phyloP scores from a whole-genome alignment of 2,329 filamentous ascomycete genomes.

The Cercospora canescens region DNA sequence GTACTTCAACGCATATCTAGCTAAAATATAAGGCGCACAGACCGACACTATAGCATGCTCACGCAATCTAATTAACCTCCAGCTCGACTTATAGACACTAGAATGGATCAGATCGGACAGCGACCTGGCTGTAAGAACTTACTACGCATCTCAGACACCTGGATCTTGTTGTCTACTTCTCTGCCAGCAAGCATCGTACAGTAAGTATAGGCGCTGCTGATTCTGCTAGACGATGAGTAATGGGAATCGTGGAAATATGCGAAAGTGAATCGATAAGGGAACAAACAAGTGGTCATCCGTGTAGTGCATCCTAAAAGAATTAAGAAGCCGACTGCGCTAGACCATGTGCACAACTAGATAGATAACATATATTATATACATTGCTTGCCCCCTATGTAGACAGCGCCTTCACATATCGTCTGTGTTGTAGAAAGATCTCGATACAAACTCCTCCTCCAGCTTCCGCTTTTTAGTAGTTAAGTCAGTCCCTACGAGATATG shows the following conservation, averaged over 20 bases:
- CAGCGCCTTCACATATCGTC: neutral
- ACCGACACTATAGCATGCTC: neutral
- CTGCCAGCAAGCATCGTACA: neutral
- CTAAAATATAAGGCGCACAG: neutral
- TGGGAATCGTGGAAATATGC: neutral
- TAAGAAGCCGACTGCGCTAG: neutral
- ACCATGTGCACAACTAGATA: neutral
- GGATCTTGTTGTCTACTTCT: neutral
- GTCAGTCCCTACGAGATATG: neutral
- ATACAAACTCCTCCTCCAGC: neutral
- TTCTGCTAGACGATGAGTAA: neutral
- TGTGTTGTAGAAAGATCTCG: neutral
- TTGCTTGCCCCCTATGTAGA: neutral
- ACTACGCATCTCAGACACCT: neutral
- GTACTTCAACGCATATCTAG: neutral
- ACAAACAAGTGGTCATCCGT: neutral
- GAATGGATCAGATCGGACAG: neutral
- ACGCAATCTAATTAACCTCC: neutral
- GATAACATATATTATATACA: neutral
- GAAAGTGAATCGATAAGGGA: neutral
- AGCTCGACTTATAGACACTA: neutral
- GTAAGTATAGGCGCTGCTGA: neutral
- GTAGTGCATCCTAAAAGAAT: neutral
- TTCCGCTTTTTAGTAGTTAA: neutral
- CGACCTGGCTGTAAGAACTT: neutral